Conservation (phyloP, 352 stramenopile species). For the Pythium sukuiense region DNA sequence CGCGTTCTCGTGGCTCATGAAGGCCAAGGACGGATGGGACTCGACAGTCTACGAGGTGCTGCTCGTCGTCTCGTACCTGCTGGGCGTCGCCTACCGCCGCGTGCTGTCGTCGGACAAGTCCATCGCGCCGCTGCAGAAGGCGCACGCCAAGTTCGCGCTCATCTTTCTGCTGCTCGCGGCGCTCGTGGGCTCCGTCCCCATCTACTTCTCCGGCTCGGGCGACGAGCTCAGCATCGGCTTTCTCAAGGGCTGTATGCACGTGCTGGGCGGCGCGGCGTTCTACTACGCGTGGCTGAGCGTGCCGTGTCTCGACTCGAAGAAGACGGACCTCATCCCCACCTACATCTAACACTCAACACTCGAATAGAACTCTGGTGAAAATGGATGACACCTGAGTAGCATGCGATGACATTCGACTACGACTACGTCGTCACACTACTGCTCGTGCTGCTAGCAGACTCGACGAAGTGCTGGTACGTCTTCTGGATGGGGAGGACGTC, state of each 20-base stretch:
- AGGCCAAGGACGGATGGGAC: constrained; percentile 83
- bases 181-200: constrained; percentile 44
- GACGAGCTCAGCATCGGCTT: constrained; percentile 53
- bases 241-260: constrained; percentile 67
- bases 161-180: constrained; percentile 41
- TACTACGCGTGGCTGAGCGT: constrained; percentile 81
- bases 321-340: constrained; percentile 73
- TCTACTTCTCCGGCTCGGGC: constrained; percentile 44
- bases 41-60: constrained; percentile 66
- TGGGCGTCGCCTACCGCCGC: constrained; percentile 55
- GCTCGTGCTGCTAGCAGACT: background rate
- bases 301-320: constrained; percentile 81
- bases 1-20: constrained; percentile 80
- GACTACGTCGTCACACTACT: background rate
- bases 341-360: constrained; percentile 46
- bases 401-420: too few species aligned
- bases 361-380: background rate
- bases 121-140: constrained; percentile 53
- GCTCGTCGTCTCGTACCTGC: constrained; percentile 60
- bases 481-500: constrained; percentile 23
- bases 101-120: constrained; percentile 40
- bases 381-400: background rate
- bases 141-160: constrained; percentile 58
- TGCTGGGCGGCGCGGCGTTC: constrained; percentile 62
- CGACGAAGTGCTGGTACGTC: constrained; percentile 22